A percentile compares a stretch with the other conserved stretches of the same genome.
Evolutionary conservation across 2,329 filamentous ascomycete species (phyloP).

Genomic region (Lasiodiplodia sp.): DNA sequence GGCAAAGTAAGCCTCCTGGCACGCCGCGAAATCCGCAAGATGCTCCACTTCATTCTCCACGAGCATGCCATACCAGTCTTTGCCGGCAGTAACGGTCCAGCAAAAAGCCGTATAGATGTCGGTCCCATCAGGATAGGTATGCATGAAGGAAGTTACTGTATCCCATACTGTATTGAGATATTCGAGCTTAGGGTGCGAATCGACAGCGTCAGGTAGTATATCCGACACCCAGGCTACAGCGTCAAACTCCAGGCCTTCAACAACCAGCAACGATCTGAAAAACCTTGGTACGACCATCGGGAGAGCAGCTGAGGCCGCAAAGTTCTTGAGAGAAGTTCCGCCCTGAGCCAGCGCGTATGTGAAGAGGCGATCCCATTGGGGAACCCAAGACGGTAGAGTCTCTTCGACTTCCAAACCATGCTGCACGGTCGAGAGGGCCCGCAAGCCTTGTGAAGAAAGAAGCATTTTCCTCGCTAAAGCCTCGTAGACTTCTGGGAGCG

Average conservation of each 20-base stretch:
- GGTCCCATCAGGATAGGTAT: background rate
- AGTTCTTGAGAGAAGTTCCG: conserved; percentile 2
- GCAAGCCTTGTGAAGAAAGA: background rate
- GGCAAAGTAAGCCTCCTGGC: background rate
- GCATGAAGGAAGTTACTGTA: background rate
- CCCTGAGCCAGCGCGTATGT: conserved; percentile 28
- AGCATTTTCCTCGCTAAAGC: conserved; percentile 26
- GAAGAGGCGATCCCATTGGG: conserved; percentile 31
- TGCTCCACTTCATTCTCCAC: conserved; percentile 24
- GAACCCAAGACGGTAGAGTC: conserved; percentile 31
- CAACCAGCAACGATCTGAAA: background rate
- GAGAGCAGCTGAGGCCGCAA: background rate
- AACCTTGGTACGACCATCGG: background rate
- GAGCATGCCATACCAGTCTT: conserved; percentile 33
- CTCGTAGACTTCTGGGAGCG: conserved; percentile 20
- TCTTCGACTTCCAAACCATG: conserved; percentile 20
- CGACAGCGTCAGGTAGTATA: conserved; percentile 7
- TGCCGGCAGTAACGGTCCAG: conserved; percentile 33
- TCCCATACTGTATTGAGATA: conserved; percentile 1
- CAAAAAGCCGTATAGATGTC: conserved; percentile 19
- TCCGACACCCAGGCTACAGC: background rate
- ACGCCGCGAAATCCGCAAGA: conserved; percentile 29
- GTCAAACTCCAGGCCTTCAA: conserved; percentile 8
- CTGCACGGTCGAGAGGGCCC: conserved; percentile 33
- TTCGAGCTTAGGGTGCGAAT: background rate